Base-by-base conservation (phyloP, 2,329 filamentous ascomycete genomes). In the Triangularia setosa region DNA sequence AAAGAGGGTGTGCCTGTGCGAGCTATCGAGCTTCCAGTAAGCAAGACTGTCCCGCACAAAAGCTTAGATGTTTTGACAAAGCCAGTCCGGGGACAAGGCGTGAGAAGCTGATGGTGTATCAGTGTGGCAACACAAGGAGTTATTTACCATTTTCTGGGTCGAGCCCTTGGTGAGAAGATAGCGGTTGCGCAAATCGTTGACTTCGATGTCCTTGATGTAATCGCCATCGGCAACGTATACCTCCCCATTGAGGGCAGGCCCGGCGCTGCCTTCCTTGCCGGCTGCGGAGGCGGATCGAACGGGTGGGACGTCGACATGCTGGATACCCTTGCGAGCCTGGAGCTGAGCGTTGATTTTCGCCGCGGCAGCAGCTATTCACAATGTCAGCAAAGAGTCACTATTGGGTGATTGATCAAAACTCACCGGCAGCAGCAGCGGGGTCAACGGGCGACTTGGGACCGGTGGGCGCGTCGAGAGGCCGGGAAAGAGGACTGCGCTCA, bases 91-190 rank as follows among this genome's bases (percentile, higher is more conserved):
- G 75, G 71, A 60, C 56, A 62, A 40, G 63, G 69, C 67, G 67
- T 76, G 78, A 75, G 79, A 74, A 80, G 74, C 70, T 76, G 75
- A 73, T 75, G 75, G 71, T 74, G 73, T 75, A 90, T 90, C 87
- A 91, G 88, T 84, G 82, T 80, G 78, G 82, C 75, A 80, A 78
- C 82, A 60, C 85, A 80, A 84, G 84, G 86, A 85, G 79, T 79
- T 89, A 93, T 90, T 96, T 97, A 99, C 95, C 94, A 95, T 97
- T 87, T 97, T 96, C 84, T 98, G 95, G 70, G 93, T 97, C 73
- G 92, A 91, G 74, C 93, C 93, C 83, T 97, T 98, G 69, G 94
- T 99, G 81, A 99, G 85, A 77, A 93, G 90, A 79, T 99, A 99
- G 72, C 94, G 91, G 77, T 98, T 99, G 69, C 94, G 90, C 74